phyloP scores from a whole-genome alignment of 208 protist species.

The Trypanosoma lewisi region DNA sequence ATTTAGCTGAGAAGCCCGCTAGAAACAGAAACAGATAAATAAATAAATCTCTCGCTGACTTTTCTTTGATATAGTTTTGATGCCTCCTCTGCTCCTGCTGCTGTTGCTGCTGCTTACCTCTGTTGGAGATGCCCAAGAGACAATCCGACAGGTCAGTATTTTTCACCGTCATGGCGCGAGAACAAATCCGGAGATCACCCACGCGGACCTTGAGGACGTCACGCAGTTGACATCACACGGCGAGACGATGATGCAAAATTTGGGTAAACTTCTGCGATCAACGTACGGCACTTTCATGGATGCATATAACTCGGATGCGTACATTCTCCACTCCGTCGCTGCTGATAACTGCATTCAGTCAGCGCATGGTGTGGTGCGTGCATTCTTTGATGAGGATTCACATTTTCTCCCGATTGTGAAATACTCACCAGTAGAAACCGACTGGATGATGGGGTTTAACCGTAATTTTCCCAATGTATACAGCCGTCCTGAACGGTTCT shows the following conservation, averaged over 20 bases:
- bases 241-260: conserved; percentile 25
- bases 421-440: conserved; percentile 8
- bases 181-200: conserved; percentile 10
- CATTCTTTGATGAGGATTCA: conserved; percentile 16
- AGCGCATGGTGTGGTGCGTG: conserved; percentile 12
- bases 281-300: conserved; percentile 16
- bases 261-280: conserved; percentile 17
- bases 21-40: no score
- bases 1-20: no score
- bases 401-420: conserved; percentile 20
- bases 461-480: conserved; percentile 24
- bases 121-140: conserved; percentile 4
- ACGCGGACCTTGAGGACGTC: conserved; percentile 17
- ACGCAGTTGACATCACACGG: conserved; percentile 27
- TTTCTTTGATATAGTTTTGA: no score
- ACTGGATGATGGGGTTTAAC: conserved; percentile 30
- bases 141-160: conserved; percentile 22
- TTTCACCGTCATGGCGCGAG: conserved; percentile 30
- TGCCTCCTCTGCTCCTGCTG: not conserved
- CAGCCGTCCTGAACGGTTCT: conserved; percentile 17
- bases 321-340: conserved; percentile 11
- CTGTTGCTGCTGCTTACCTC: not conserved
- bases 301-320: conserved; percentile 1
- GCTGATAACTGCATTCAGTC: conserved; percentile 26
- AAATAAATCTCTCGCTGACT: no score